A percentile compares a stretch with the other conserved stretches of the same genome.
These are phyloP conservation scores for Diaporthe longicolla DNA, from an alignment of 2,329 filamentous ascomycete genomes.

Conservation along the genomic window DNA sequence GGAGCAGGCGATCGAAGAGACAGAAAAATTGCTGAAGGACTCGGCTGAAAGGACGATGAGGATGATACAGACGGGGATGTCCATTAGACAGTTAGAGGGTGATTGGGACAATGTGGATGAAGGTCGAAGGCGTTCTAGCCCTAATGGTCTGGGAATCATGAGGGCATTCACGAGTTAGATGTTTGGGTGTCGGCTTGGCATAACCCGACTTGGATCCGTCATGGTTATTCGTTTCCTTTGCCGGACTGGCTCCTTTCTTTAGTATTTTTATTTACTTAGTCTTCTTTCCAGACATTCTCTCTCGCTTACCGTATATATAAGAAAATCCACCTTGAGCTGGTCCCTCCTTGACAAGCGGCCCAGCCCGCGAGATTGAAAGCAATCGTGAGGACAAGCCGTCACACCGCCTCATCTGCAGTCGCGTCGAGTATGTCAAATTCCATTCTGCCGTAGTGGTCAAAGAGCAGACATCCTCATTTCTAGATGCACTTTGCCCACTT, in stretches of 20 bases:
- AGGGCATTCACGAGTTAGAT: constrained; percentile 11
- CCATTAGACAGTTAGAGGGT: constrained; percentile 15
- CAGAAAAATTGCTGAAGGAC: constrained; percentile 48
- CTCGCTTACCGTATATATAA: background rate
- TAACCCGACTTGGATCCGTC: background rate
- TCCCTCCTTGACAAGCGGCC: background rate
- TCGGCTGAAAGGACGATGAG: constrained; percentile 51
- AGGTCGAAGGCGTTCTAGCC: background rate
- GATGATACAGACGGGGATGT: constrained; percentile 42
- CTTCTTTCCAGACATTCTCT: background rate
- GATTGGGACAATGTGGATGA: background rate
- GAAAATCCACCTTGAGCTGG: too few species aligned
- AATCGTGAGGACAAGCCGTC: too few species aligned
- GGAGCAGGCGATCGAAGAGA: constrained; percentile 49
- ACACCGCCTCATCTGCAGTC: background rate
- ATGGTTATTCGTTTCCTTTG: background rate
- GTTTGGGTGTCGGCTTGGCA: background rate
- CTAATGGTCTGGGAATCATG: background rate
- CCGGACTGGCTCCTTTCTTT: constrained; percentile 1
- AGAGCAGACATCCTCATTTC: background rate
- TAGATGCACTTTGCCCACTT: background rate
- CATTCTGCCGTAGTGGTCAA: background rate
- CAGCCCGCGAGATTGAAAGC: too few species aligned
- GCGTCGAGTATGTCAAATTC: background rate
- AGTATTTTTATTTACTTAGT: background rate